phyloP scores from a whole-genome alignment of 805 yeast species.

The Teunomyces panamensis region DNA sequence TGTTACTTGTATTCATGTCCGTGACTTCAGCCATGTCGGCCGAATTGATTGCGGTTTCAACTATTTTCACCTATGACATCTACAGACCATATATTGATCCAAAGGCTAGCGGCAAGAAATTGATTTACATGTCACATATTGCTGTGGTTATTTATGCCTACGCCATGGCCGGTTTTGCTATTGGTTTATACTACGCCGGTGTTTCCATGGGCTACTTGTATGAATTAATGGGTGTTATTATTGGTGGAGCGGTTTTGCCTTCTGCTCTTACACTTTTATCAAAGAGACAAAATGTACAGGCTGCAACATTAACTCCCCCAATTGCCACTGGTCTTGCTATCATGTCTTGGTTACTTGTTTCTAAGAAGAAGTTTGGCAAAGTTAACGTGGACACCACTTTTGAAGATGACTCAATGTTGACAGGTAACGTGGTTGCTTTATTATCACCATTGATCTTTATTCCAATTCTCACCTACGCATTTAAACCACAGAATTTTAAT shows the following conservation, averaged over 20 bases:
- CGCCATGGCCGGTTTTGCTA: conserved; percentile 77
- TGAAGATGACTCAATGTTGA: conserved; percentile 82
- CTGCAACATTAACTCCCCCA: conserved; percentile 75
- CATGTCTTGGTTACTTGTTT: conserved; percentile 49
- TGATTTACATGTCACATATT: conserved; percentile 66
- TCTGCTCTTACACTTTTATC: conserved; percentile 65
- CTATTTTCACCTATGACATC: conserved; percentile 81
- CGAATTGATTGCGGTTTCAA: conserved; percentile 83
- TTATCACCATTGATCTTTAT: conserved; percentile 65
- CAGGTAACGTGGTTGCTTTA: conserved; percentile 83
- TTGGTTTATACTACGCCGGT: conserved; percentile 77
- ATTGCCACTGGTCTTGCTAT: conserved; percentile 74
- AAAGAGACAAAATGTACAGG: conserved; percentile 58
- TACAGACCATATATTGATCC: conserved; percentile 81
- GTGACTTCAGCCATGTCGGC: conserved; percentile 92
- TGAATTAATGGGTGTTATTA: conserved; percentile 85
- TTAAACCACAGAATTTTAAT: conserved; percentile 72
- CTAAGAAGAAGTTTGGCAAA: conserved; percentile 32
- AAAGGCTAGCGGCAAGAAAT: conserved; percentile 66
- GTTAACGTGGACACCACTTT: conserved; percentile 54
- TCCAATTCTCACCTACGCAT: conserved; percentile 61
- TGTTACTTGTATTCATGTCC: conserved; percentile 83
- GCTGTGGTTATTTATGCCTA: conserved; percentile 57
- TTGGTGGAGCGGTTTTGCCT: conserved; percentile 84
- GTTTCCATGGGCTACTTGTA: conserved; percentile 85